Conservation (phyloP, 495 filamentous ascomycete species). For the Aspergillus leporis region DNA sequence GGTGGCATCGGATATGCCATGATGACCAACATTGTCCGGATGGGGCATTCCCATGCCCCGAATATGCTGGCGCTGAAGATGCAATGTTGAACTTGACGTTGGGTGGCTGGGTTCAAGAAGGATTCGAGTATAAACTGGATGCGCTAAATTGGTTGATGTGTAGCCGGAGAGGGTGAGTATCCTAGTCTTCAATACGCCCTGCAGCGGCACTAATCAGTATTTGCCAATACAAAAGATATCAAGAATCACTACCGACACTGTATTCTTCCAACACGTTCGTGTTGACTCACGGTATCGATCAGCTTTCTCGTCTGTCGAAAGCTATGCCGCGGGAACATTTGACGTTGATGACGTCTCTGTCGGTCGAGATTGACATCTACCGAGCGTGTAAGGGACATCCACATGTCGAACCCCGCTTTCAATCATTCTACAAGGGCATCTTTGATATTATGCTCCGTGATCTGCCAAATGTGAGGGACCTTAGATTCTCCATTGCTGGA, state of each 20-base stretch:
- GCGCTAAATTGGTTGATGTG: slow-evolving; percentile 11
- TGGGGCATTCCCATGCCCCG: slow-evolving; percentile 12
- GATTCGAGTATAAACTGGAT: slow-evolving; percentile 15
- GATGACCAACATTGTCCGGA: slow-evolving; percentile 10
- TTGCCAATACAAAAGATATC: neutral
- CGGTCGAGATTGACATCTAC: slow-evolving; percentile 17
- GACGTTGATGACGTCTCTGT: slow-evolving; percentile 5
- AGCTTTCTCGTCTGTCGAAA: slow-evolving; percentile 12
- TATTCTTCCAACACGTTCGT: slow-evolving; percentile 15
- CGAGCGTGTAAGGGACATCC: slow-evolving; percentile 5
- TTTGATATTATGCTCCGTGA: slow-evolving; percentile 4
- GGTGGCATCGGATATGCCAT: slow-evolving; percentile 18
- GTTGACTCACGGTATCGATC: slow-evolving; percentile 17
- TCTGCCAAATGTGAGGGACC: slow-evolving; percentile 6
- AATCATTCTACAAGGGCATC: slow-evolving; percentile 5
- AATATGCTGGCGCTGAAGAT: slow-evolving; percentile 14
- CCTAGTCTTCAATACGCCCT: neutral
- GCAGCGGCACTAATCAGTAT: neutral
- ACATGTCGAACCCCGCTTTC: slow-evolving; percentile 6
- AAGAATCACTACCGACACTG: slow-evolving; percentile 6
- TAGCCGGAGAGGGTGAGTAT: slow-evolving; percentile 12
- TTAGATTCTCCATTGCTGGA: slow-evolving; percentile 12
- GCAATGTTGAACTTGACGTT: slow-evolving; percentile 11
- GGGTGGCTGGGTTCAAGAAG: slow-evolving; percentile 9
- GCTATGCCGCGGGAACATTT: slow-evolving; percentile 8